These are phyloP conservation scores for Thelonectria olida DNA, from an alignment of 2,329 filamentous ascomycete genomes.

Conservation along the genomic window DNA sequence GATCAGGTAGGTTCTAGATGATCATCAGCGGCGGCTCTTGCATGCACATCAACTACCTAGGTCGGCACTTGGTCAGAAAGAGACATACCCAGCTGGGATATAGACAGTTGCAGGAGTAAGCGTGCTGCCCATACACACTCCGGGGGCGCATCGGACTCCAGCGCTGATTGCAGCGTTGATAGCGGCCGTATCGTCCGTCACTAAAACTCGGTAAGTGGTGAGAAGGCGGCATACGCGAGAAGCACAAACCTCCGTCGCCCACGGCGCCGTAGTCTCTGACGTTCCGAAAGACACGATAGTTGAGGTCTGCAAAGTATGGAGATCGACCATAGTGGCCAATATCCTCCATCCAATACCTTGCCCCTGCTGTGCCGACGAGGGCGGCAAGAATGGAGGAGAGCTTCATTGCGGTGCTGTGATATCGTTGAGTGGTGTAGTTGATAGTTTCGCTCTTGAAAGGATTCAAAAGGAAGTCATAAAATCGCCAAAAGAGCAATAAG, in stretches of 20 bases:
- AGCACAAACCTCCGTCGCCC: constrained; percentile 40
- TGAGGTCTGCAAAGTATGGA: constrained; percentile 41
- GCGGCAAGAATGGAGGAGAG: constrained; percentile 14
- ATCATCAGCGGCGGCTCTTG: constrained; percentile 30
- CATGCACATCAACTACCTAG: not conserved
- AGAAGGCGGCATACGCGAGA: not conserved
- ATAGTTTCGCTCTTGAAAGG: not conserved
- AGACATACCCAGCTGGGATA: constrained; percentile 47
- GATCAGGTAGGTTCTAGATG: constrained; percentile 70
- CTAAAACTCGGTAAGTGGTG: constrained; percentile 17
- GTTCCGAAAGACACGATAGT: constrained; percentile 43
- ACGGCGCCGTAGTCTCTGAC: constrained; percentile 43
- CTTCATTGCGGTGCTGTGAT: constrained; percentile 26
- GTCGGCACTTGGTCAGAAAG: too few relatives aligned
- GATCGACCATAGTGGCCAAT: constrained; percentile 40
- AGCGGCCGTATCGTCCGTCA: constrained; percentile 40
- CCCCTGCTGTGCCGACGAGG: constrained; percentile 15
- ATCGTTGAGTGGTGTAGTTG: not conserved
- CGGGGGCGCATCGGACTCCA: constrained; percentile 34
- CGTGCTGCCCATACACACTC: constrained; percentile 43
- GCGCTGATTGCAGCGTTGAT: constrained; percentile 42
- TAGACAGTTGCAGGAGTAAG: constrained; percentile 50
- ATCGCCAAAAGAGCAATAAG: not conserved
- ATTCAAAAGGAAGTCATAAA: not conserved
- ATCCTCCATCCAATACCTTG: constrained; percentile 42